These are phyloP conservation scores for Stephanodiscus minutulus DNA, from an alignment of 108 stramenopile genomes.

Conservation along the genomic window DNA sequence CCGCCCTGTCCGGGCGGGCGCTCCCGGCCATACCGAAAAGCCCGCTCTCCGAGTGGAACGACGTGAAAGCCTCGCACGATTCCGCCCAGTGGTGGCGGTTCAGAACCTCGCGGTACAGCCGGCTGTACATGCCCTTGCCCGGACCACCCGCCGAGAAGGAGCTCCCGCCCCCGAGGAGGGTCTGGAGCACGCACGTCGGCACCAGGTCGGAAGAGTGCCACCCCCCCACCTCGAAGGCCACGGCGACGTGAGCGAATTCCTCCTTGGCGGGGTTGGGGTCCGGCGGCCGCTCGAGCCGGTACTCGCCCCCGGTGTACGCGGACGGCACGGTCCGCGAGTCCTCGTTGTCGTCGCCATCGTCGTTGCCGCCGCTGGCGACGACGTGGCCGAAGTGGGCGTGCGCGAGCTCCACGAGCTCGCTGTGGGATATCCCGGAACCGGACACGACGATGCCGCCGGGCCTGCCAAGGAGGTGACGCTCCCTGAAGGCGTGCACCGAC, in stretches of 20 bases:
- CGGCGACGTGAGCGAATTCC: constrained; percentile 83
- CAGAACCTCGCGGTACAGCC: constrained; percentile 95
- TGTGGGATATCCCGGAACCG: constrained; percentile 95
- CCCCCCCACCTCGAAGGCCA: constrained; percentile 94
- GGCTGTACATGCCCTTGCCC: constrained; percentile 99
- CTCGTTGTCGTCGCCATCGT: constrained; percentile 12
- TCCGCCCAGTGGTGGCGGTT: constrained; percentile 94
- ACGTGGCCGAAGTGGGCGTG: constrained; percentile 79
- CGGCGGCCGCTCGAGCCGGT: constrained; percentile 42
- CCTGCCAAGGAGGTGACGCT: constrained; percentile 61
- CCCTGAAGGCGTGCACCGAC: constrained; percentile 67
- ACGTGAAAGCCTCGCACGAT: constrained; percentile 90
- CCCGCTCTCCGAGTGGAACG: constrained; percentile 90
- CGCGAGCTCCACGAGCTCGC: constrained; percentile 84
- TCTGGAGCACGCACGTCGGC: constrained; percentile 94
- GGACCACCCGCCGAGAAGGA: constrained; percentile 99
- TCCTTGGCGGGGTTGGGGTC: constrained; percentile 58
- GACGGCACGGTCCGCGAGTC: constrained; percentile 45
- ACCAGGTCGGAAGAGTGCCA: constrained; percentile 93
- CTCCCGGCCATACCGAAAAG: constrained; percentile 90
- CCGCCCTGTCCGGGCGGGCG: constrained; percentile 53
- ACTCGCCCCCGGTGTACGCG: constrained; percentile 74
- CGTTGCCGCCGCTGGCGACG: constrained; percentile 8
- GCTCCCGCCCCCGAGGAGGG: constrained; percentile 94
- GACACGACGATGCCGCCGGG: constrained; percentile 87